phyloP scores from a whole-genome alignment of 2,329 filamentous ascomycete genomes.

The Alternaria burnsii region DNA sequence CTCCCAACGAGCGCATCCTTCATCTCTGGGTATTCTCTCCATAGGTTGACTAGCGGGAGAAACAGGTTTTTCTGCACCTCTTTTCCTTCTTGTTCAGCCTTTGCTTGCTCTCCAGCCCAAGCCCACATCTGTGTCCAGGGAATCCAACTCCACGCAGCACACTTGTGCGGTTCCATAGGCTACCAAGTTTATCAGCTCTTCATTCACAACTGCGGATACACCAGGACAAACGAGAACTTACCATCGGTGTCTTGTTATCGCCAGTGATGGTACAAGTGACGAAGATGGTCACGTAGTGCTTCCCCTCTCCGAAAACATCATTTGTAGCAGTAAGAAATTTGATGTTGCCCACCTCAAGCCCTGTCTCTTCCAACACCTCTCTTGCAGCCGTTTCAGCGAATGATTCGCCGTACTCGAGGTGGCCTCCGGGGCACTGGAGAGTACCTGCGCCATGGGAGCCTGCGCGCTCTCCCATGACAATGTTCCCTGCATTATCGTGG shows the following conservation, averaged over 20 bases:
- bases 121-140: slow-evolving; percentile 58
- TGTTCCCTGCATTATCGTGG: slow-evolving; percentile 52
- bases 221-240: slow-evolving; percentile 45
- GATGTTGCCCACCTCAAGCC: slow-evolving; percentile 59
- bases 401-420: slow-evolving; percentile 74
- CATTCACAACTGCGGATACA: neutral
- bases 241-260: slow-evolving; percentile 61
- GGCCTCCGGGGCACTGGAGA: slow-evolving; percentile 76
- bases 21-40: slow-evolving; percentile 45
- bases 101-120: slow-evolving; percentile 47
- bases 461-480: slow-evolving; percentile 59
- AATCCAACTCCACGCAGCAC: slow-evolving; percentile 63
- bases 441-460: slow-evolving; percentile 58
- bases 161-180: slow-evolving; percentile 62
- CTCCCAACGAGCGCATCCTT: slow-evolving; percentile 27
- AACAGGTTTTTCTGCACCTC: slow-evolving; percentile 53
- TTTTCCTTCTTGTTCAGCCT: slow-evolving; percentile 36
- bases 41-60: slow-evolving; percentile 58
- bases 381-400: slow-evolving; percentile 69
- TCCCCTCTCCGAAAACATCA: slow-evolving; percentile 68
- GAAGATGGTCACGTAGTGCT: slow-evolving; percentile 80
- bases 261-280: slow-evolving; percentile 64
- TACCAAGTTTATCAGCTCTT: slow-evolving; percentile 10
- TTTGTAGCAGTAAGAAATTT: slow-evolving; percentile 71
- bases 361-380: slow-evolving; percentile 76